Evolutionary conservation across 2,329 filamentous ascomycete species (phyloP), one percentile per base, ranked within the genome.

Genomic region (Fusarium sp.): DNA sequence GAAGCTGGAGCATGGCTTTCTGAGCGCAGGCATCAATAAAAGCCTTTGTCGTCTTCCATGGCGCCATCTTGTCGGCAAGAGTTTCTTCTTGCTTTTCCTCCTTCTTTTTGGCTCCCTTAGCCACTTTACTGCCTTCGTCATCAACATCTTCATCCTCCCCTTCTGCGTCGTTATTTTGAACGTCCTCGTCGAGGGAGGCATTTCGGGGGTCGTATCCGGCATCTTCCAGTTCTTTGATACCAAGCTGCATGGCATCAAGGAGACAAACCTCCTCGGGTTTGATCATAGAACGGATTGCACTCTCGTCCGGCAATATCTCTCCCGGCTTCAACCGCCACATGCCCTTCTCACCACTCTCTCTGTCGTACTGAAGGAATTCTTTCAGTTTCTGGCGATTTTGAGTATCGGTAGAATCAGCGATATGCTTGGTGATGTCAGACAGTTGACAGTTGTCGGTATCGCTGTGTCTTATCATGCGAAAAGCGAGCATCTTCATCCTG

Each of bases 371-470:
- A 72, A 99, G 90, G 78, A 99, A 98, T 74, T 99, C 96, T 75
- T 98, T 96, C 81, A 99, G 91, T 80, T 98, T 98, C 75, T 97
- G 95, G 34, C 96, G 89, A 73, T 98, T 98, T 77, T 98, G 95
- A 58, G 96, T 94, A 76, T 98, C 95, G 20, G 93, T 96, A 7
- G 94, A 96, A 39, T 96, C 95, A 9, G 94, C 93, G 66, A 98
- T 93, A 78, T 99, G 96, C 44, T 90, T 92, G 4, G 95, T 98
- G 38, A 99, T 92, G 74, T 95, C 93, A n/a, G 88, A 89, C 17
- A 97, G 88, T 22, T 90, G 90, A 24, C 94, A 87, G 44, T 89
- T 86, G 63, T 90, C 84, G 26, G 91, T 88, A 18, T 88, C 84
- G 73, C 91, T 94, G 74, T 93, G 92, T 66, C 91, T 88, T 74